Conservation (phyloP, 106 monocot species). For the Triglochin maritima region DNA sequence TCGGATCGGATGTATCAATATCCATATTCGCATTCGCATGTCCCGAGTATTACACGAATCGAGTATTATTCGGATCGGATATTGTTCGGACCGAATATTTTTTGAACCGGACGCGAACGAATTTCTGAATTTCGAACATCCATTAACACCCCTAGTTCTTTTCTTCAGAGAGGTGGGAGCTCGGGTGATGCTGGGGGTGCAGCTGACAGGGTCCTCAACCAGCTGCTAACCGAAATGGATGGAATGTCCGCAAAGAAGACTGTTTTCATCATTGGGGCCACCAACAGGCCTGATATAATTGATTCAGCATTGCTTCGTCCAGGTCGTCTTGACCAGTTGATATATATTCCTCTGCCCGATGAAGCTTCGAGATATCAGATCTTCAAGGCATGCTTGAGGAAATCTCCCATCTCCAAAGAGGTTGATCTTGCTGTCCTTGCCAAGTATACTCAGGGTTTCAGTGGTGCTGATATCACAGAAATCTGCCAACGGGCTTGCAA, state of each 20-base stretch:
- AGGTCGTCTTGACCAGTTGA: slow-evolving; percentile 69
- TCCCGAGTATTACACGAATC: no score
- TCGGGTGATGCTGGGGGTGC: slow-evolving; percentile 25
- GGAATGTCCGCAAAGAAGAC: slow-evolving; percentile 24
- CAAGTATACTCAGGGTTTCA: slow-evolving; percentile 83
- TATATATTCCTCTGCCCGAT: slow-evolving; percentile 87
- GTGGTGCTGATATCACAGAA: slow-evolving; percentile 93
- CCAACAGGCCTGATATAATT: slow-evolving; percentile 22
- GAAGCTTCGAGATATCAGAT: slow-evolving; percentile 67
- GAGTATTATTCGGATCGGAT: no score
- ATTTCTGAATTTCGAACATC: no score
- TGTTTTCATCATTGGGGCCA: slow-evolving; percentile 22
- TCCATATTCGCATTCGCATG: no score
- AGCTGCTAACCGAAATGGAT: slow-evolving; percentile 25
- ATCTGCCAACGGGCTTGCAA: slow-evolving; percentile 89
- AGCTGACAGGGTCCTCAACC: slow-evolving; percentile 21
- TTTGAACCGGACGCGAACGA: no score
- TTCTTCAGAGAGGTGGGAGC: slow-evolving; percentile 18
- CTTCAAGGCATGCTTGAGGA: slow-evolving; percentile 79
- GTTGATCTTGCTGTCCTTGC: slow-evolving; percentile 69
- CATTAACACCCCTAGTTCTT: no score
- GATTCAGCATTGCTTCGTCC: slow-evolving; percentile 20
- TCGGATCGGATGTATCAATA: no score
- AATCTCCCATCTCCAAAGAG: slow-evolving; percentile 74
- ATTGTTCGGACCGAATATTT: no score